These are phyloP conservation scores for Globisporangium heterothallicum DNA, from an alignment of 352 stramenopile species.

Conservation along the genomic window DNA sequence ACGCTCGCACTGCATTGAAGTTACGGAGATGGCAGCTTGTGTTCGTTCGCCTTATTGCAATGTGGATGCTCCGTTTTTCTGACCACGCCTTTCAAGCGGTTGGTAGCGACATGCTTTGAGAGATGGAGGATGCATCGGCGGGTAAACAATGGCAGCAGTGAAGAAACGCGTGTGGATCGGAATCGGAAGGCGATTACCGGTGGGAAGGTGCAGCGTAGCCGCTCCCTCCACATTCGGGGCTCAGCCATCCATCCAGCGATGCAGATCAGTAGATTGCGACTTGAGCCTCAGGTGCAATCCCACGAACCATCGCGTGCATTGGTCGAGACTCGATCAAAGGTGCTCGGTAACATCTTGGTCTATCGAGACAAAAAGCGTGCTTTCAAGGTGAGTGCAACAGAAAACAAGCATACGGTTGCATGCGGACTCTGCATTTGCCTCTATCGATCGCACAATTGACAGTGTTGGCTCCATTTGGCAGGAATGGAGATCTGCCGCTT, in stretches of 20 bases:
- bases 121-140: background rate
- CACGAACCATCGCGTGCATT: background rate
- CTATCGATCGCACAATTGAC: background rate
- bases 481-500: background rate
- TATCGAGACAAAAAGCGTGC: background rate
- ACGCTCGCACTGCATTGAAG: too few species aligned
- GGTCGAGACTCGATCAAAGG: background rate
- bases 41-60: too few species aligned
- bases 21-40: background rate
- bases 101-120: background rate
- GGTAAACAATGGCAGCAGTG: background rate
- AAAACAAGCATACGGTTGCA: too few species aligned
- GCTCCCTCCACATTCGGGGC: background rate
- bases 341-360: background rate
- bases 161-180: background rate
- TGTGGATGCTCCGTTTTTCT: background rate
- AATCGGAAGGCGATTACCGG: background rate
- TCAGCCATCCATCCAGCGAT: background rate
- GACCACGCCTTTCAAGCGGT: background rate
- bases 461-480: background rate
- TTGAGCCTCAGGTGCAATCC: background rate
- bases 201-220: background rate
- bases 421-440: too few species aligned
- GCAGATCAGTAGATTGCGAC: background rate
- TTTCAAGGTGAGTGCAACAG: constrained; percentile 1